phyloP scores from a whole-genome alignment of 2,329 filamentous ascomycete genomes.

The Clonostachys byssicola region DNA sequence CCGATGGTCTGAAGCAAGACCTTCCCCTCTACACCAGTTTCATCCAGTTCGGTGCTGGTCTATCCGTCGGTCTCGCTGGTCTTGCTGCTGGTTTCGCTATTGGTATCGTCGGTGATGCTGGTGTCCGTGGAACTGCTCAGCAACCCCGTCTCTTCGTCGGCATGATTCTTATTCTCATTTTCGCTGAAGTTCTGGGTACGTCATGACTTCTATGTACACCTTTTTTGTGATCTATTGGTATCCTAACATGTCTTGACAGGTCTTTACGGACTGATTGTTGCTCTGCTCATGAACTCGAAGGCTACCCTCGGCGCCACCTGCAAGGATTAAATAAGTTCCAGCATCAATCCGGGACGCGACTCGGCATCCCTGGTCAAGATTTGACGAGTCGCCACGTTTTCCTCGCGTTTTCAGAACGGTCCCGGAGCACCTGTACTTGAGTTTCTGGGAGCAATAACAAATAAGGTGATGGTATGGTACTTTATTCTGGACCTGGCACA shows the following conservation, averaged over 20 bases:
- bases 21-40: constrained; percentile 77
- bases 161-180: constrained; percentile 99
- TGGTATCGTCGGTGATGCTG: constrained; percentile 83
- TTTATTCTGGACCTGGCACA: neutral
- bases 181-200: constrained; percentile 95
- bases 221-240: no score
- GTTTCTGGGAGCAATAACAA: neutral
- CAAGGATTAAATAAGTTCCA: constrained; percentile 22
- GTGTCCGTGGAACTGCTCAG: constrained; percentile 82
- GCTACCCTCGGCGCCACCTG: constrained; percentile 61
- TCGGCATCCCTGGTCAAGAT: constrained; percentile 20
- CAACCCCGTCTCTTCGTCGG: constrained; percentile 87
- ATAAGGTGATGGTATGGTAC: neutral
- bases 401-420: neutral
- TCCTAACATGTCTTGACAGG: constrained; percentile 43
- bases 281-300: constrained; percentile 99
- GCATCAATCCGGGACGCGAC: constrained; percentile 14
- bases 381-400: neutral
- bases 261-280: constrained; percentile 98
- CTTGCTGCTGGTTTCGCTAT: constrained; percentile 83
- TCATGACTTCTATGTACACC: constrained; percentile 8
- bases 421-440: neutral
- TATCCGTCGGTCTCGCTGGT: constrained; percentile 78
- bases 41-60: constrained; percentile 81
- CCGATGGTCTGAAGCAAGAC: constrained; percentile 70